These are phyloP conservation scores for Magnusiomyces fungicola DNA, from an alignment of 1,139 yeast genomes.

Conservation along the genomic window DNA sequence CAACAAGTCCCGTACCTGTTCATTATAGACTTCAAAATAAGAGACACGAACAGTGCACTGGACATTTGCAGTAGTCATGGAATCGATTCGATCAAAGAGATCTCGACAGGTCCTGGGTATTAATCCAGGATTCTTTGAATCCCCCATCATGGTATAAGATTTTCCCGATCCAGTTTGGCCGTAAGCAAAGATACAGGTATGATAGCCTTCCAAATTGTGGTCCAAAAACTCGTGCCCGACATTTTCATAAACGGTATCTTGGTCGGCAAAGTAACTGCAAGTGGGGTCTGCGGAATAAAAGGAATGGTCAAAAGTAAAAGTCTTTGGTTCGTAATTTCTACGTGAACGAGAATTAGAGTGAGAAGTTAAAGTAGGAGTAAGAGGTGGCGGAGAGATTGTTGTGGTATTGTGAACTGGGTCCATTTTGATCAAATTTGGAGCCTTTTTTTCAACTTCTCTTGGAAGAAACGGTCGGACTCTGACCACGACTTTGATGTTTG, in stretches of 20 bases:
- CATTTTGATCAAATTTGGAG: slow-evolving; percentile 26
- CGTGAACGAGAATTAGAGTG: slow-evolving; percentile 13
- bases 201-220: slow-evolving; percentile 61
- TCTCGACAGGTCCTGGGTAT: slow-evolving; percentile 53
- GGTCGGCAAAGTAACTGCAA: slow-evolving; percentile 39
- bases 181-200: slow-evolving; percentile 66
- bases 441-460: slow-evolving; percentile 24
- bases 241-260: slow-evolving; percentile 42
- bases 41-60: slow-evolving; percentile 52
- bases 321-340: slow-evolving; percentile 24
- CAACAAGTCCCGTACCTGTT: slow-evolving; percentile 55
- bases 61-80: slow-evolving; percentile 35
- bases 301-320: slow-evolving; percentile 50
- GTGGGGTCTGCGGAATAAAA: slow-evolving; percentile 47
- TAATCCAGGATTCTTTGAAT: slow-evolving; percentile 44
- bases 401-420: slow-evolving; percentile 21
- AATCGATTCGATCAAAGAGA: slow-evolving; percentile 42
- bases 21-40: slow-evolving; percentile 68
- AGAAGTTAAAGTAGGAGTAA: slow-evolving; percentile 7
- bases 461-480: slow-evolving; percentile 34
- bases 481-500: slow-evolving; percentile 36
- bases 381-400: slow-evolving; percentile 21
- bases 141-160: slow-evolving; percentile 70
- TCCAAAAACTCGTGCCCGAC: slow-evolving; percentile 54
- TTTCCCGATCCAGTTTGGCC: slow-evolving; percentile 78